Evolutionary conservation across 2,329 filamentous ascomycete genomes (phyloP).

Genomic region (Arthrobotrys musiformis): DNA sequence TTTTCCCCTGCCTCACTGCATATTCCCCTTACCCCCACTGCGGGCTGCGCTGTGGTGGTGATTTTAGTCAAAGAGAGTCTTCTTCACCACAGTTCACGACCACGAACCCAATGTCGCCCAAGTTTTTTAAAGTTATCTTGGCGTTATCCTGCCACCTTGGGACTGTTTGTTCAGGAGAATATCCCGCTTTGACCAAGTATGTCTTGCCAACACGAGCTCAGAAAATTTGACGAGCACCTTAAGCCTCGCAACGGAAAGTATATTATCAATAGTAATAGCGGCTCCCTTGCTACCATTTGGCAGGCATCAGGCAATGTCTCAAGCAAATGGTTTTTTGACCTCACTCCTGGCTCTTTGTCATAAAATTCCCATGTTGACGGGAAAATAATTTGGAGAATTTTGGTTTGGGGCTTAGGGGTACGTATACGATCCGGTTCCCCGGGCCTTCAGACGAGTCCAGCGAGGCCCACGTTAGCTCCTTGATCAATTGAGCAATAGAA

Average conservation of each 20-base stretch:
- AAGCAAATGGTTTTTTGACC: neutral
- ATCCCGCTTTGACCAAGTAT: conserved; percentile 8
- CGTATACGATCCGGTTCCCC: neutral
- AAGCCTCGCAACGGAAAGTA: neutral
- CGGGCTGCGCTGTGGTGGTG: neutral
- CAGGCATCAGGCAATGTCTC: conserved; percentile 7
- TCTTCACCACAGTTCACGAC: neutral
- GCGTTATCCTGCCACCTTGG: conserved; percentile 15
- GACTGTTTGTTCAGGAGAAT: conserved; percentile 5
- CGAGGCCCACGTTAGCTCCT: neutral
- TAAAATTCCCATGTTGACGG: neutral
- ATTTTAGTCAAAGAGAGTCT: neutral
- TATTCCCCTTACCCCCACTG: neutral
- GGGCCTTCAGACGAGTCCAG: neutral
- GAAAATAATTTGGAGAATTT: neutral
- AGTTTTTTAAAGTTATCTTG: conserved; percentile 18
- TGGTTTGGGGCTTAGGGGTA: neutral
- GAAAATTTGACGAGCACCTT: neutral
- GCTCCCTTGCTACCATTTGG: neutral
- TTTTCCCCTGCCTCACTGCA: neutral
- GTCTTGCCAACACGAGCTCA: neutral
- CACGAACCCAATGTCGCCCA: neutral
- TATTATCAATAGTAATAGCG: conserved; percentile 1
- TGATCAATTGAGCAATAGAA: too few relatives aligned
- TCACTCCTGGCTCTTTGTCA: neutral